Base-by-base conservation (phyloP, 2,329 filamentous ascomycete genomes). In the Trichoderma asperellum region DNA sequence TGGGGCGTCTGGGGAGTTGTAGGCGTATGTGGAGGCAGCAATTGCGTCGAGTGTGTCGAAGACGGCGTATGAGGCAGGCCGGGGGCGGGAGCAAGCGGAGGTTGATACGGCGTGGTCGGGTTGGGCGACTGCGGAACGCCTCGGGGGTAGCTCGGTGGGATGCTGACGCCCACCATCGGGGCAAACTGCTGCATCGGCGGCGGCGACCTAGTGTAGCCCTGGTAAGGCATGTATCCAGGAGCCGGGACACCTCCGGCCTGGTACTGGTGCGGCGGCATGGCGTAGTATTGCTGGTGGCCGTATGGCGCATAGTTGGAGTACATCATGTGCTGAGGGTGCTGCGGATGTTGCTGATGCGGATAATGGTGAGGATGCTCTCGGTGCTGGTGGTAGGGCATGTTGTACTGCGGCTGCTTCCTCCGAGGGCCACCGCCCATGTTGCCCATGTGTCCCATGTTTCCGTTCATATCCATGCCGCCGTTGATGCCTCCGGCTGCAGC, bases 31-130 rank as follows among this genome's bases (percentile, higher is more conserved):
- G 85, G 80, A 70, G 79, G 78, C 32, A 79, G 75, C 72, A 77
- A 73, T 71, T 81, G 78, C 4, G 83, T 82, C 8, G 85, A 85
- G 68, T 85, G 82, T 21, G 84, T 84, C 18, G 86, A 88, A 5
- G 84, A 85, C 4, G 86, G 86, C 11, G 86, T 87, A 37, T 84
- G 83, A 24, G 84, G 80, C 68, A 80, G 79, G 52, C 82, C 76
- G 21, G 83, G 78, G 67, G 81, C 77, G 32, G 83, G 79, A 21
- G 79, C 77, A 35, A 81, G 78, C 76, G 87, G 80, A 76, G 86
- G 81, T 76, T 88, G 85, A 80, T 88, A 84, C 71, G 89, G 81
- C 68, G 88, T 84, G 66, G 86, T 83, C 77, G 87, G 79, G 60
- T 80, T 83, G n/a, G 86, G 85, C 63, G 86, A 87, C 37, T 82